phyloP scores from a whole-genome alignment of 2,329 filamentous ascomycete genomes.

The Volutella citrinella region DNA sequence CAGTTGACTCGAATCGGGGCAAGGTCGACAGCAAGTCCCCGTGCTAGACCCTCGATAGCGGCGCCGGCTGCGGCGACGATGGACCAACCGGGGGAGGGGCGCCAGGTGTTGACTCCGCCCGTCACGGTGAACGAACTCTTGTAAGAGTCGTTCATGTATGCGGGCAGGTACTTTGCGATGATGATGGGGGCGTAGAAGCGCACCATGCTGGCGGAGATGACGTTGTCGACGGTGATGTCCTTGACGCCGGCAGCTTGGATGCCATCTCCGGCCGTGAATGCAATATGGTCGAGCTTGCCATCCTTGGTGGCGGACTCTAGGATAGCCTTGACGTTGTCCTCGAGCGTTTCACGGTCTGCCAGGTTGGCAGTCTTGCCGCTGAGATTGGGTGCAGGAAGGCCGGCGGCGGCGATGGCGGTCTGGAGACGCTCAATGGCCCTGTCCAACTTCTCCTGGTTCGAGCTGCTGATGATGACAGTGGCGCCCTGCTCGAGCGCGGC shows the following conservation, averaged over 20 bases:
- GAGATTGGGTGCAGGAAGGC: constrained; percentile 30
- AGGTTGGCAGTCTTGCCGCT: constrained; percentile 22
- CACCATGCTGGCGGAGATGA: constrained; percentile 42
- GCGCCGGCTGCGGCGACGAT: constrained; percentile 46
- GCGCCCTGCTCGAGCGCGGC: constrained; percentile 53
- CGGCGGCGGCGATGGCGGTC: constrained; percentile 27
- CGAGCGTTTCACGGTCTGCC: constrained; percentile 11
- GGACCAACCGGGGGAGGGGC: constrained; percentile 50
- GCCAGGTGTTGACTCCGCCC: constrained; percentile 48
- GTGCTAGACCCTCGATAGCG: constrained; percentile 50
- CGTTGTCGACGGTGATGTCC: constrained; percentile 38
- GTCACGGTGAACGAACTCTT: constrained; percentile 55
- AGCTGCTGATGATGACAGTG: constrained; percentile 58
- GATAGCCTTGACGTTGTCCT: constrained; percentile 47
- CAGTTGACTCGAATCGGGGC: constrained; percentile 62
- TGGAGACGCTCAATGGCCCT: constrained; percentile 42
- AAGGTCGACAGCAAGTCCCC: constrained; percentile 60
- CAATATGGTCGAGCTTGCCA: constrained; percentile 53
- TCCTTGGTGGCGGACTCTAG: constrained; percentile 42
- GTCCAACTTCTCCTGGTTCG: constrained; percentile 47
- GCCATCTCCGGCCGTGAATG: constrained; percentile 53
- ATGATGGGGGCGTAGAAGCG: constrained; percentile 50
- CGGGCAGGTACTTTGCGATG: constrained; percentile 46
- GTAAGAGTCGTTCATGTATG: constrained; percentile 39
- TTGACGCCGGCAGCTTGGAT: constrained; percentile 34